Base-by-base conservation (phyloP, 345 rosid species). In the Passiflora organensis region DNA sequence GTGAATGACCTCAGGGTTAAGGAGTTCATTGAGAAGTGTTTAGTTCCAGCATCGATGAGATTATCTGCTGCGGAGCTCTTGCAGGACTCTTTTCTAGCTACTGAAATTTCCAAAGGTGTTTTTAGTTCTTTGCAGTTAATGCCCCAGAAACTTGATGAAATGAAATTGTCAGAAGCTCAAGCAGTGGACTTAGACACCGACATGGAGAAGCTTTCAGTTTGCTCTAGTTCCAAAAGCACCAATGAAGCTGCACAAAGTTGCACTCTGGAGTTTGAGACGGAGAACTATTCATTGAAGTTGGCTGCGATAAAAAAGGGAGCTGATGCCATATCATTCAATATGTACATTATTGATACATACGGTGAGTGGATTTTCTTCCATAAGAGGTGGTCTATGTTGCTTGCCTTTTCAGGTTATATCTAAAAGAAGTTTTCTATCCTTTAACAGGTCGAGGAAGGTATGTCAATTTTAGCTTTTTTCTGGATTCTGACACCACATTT, bases 11-110 rank as follows among this genome's bases (percentile, higher is more conserved):
- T 75, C 32, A 81, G 77, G 48, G 80, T 93, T 49, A 86, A 80
- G 67, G 64, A 32, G 45, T 84, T 93, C 67, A 86, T 93, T 60
- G 96, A 93, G 74, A 89, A 86, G 75, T 93, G 96, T 62, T 64
- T 93, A 24, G 82, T 84, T 53, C 85, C 95, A 45, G 95, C 91
- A 51, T 57, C 87, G 19, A 71, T 76, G 68, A 86, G 99, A 71
- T 56, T 76, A 49, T 73, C 99, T 43, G 99, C 96, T 2, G 74
- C 59, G 56, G 99, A 84, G 53, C 96, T 91, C 67, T 55, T 93
- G 24, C 50, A 59, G 64, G 94, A 93, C 48, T 81, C 89, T 42
- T 93, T 82, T 64, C 82, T 93, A 24, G 70, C 63, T 6, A 42
- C 51, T 13, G 68, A 51, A 39, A 52, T 9, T 64, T 23, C 88